Evolutionary conservation across 176 grass and related monocot genomes (phyloP).

Genomic region (Alopecurus myosuroides): DNA sequence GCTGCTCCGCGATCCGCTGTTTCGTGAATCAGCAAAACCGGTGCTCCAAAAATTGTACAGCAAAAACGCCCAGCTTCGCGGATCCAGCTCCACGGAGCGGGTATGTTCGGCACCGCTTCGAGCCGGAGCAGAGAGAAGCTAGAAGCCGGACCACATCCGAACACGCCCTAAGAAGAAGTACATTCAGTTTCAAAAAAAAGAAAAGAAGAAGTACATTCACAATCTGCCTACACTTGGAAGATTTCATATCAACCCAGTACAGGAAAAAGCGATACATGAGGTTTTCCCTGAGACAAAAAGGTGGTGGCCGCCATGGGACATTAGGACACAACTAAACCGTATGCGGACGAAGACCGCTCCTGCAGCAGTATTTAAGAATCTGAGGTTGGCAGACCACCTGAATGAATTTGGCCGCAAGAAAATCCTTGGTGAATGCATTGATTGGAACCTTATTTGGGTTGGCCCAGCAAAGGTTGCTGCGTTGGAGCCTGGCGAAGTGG

Average conservation of each 20-base stretch:
- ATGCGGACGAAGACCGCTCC: slow-evolving; percentile 27
- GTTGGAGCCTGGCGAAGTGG: slow-evolving; percentile 44
- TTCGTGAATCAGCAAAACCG: no score
- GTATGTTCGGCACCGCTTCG: no score
- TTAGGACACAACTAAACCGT: slow-evolving; percentile 39
- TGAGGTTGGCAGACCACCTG: slow-evolving; percentile 32
- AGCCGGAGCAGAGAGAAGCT: no score
- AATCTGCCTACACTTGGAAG: slow-evolving; percentile 22
- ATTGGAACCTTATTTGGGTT: slow-evolving; percentile 59
- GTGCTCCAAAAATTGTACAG: no score
- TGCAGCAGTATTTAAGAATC: slow-evolving; percentile 32
- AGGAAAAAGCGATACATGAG: slow-evolving; percentile 30
- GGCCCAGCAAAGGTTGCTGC: slow-evolving; percentile 38
- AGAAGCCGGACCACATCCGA: no score
- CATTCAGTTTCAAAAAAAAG: no score
- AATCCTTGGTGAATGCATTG: slow-evolving; percentile 41
- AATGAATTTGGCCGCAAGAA: slow-evolving; percentile 10
- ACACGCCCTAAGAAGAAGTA: no score
- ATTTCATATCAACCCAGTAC: slow-evolving; percentile 27
- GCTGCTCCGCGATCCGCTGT: no score
- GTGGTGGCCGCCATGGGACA: slow-evolving; percentile 46
- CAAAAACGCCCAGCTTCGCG: no score
- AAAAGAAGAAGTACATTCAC: not conserved
- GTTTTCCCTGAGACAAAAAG: slow-evolving; percentile 23
- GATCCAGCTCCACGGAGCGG: no score